A percentile compares a stretch with the other conserved stretches of the same genome.
Conservation (phyloP, 306 rosid species). For the Cucumis melo region DNA sequence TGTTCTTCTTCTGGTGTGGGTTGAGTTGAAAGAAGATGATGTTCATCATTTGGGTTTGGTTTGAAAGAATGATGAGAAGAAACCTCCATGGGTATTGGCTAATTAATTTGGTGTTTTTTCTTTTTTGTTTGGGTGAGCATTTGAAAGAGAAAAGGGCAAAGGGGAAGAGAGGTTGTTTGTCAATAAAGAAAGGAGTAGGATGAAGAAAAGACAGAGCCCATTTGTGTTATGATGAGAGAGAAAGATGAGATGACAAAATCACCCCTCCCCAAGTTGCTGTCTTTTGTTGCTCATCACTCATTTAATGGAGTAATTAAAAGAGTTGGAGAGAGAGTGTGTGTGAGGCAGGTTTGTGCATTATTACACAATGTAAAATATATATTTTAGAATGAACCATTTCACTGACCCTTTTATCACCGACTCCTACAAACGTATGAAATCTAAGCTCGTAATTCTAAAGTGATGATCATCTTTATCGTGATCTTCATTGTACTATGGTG, state of each 20-base stretch:
- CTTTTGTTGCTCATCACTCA: background rate
- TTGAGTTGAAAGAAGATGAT: background rate
- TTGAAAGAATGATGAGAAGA: background rate
- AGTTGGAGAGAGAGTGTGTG: background rate
- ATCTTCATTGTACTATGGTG: too few species aligned
- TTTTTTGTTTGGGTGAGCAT: background rate
- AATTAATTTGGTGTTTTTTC: background rate
- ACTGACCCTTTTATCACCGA: too few species aligned
- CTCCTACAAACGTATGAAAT: too few species aligned
- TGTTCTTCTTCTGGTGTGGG: background rate
- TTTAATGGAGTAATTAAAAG: background rate
- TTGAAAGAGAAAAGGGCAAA: background rate
- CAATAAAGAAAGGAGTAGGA: conserved; percentile 1
- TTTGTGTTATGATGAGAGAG: background rate
- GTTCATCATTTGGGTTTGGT: background rate
- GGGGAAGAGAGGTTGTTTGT: background rate
- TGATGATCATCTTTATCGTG: too few species aligned
- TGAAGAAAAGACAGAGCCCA: background rate
- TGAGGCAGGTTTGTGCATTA: background rate
- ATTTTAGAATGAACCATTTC: too few species aligned
- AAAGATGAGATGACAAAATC: background rate
- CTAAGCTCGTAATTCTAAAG: too few species aligned
- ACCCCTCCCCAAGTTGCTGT: background rate
- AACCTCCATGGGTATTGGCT: background rate
- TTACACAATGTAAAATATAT: too few species aligned